Evolutionary conservation across 805 yeast genomes (phyloP), one percentile per base, ranked within the genome.

Genomic region (Kluyveromyces starmeri): DNA sequence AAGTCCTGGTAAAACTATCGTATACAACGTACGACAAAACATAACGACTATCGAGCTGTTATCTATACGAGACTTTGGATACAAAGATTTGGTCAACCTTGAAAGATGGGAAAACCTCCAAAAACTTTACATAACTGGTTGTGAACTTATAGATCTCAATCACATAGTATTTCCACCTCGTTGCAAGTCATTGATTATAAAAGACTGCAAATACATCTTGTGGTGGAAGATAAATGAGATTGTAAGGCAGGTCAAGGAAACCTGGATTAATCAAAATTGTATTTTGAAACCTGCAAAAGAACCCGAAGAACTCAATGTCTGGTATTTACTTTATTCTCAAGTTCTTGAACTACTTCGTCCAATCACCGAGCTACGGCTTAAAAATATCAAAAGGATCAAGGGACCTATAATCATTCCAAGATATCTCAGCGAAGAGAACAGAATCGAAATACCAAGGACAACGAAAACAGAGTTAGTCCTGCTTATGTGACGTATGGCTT

Each of bases 241-340:
- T 10, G 83, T 83, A 37, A 71, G 68, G 50, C 92, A 82, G 57
- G 77, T 83, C 44, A 67, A 73, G 37, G 64, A n/a, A 9, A 16
- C 20, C 9, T 30, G 33, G 33, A 30, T 30, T 12, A n/a, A 6
- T 5, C 14, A 30, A 14, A 26, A 26, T 13, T 4, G 10, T 5
- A n/a, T 30, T 9, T 14, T 21, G 10, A 30, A 20, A 30, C 43
- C 64, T 39, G 55, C 51, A 30, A 46, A 62, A 18, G 71, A 64
- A 27, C 66, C 59, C 21, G 71, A 71, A 10, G 33, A 30, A 4
- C 26, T 21, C 15, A 13, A 10, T 4, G 10, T 14, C 20, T 30
- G 33, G 33, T 5, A 11, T 12, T 13, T 14, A 12, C 16, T 30
- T 20, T 30, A 21, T 11, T 11, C 16, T 6, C 13, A 30, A 19